A percentile compares a stretch with the other conserved stretches of the same genome.
Conservation (phyloP, 78 protist species). For the Emiliania huxleyi region DNA sequence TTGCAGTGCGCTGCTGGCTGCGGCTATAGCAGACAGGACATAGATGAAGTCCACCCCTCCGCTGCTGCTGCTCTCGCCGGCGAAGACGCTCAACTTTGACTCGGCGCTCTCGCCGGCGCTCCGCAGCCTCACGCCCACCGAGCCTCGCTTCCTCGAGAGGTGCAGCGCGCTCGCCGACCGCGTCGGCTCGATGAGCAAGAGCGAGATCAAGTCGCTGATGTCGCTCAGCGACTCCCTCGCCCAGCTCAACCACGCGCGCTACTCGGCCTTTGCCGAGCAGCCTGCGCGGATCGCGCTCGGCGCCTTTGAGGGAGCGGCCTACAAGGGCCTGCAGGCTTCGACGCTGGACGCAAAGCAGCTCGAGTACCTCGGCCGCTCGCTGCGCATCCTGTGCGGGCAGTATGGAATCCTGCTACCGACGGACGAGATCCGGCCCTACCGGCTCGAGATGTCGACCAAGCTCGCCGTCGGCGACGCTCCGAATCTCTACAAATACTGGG, state of each 20-base stretch:
- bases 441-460: neutral
- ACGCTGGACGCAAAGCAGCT: neutral
- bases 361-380: neutral
- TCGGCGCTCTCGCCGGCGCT: neutral
- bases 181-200: neutral
- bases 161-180: neutral
- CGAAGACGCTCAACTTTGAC: neutral
- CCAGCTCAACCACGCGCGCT: neutral
- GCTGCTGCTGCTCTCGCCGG: constrained; percentile 8
- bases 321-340: neutral
- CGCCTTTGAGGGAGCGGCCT: neutral
- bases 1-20: too few species aligned
- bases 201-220: neutral
- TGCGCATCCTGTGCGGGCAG: neutral
- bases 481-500: neutral
- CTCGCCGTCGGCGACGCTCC: neutral
- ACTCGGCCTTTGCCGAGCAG: neutral
- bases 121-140: neutral
- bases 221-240: neutral
- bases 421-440: neutral
- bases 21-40: too few species aligned
- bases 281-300: neutral
- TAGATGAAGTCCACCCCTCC: too few species aligned
- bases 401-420: neutral
- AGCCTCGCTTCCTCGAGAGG: neutral